Evolutionary conservation across 331 rosid species (phyloP), one percentile per base, ranked within the genome.

Genomic region (Dryas integrifolia): DNA sequence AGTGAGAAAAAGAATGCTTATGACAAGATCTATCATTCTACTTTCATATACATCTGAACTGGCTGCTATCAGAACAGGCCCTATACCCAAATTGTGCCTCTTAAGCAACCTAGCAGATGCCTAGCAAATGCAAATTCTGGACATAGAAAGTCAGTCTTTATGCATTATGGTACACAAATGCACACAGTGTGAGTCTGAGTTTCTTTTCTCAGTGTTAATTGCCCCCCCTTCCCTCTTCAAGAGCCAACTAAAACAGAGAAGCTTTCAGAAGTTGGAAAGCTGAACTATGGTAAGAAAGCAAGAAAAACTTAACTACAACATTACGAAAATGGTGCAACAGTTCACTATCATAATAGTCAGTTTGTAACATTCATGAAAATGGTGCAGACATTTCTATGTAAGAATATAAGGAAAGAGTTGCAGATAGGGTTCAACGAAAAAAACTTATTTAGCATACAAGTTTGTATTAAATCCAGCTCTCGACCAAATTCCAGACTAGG

Each of bases 141-240:
- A 44, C 48, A 44, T 1, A 6, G 7, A 44, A 44, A 4, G 9
- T 9, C 65, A 35, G 1, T 30, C 8, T 38, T 30, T 30, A 59
- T 59, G 62, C 63, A 26, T 40, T 58, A 58, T 2, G 63, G 63
- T 58, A 58, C 63, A 26, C 63, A 58, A 58, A 26, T 14, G 26
- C 4, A 58, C 26, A 26, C 38, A 57, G 8, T 13, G 46, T 67
- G 9, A 30, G 4, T 50, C 59, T 26, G 38, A 5, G 4, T n/a
- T 9, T 6, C 51, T 5, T 57, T 14, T 30, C 35, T 21, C 24
- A 21, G 0, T n/a, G 3, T 49, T 8, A 49, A 21, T 21, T 21
- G 24, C 24, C 24, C 1, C 24, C 24, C 24, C 47, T 35, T 0
- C 11, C 35, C 0, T 50, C 52, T 68, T 50, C 35, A 9, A 35